phyloP scores from a whole-genome alignment of 352 stramenopile genomes.

The Plasmopara halstedii region DNA sequence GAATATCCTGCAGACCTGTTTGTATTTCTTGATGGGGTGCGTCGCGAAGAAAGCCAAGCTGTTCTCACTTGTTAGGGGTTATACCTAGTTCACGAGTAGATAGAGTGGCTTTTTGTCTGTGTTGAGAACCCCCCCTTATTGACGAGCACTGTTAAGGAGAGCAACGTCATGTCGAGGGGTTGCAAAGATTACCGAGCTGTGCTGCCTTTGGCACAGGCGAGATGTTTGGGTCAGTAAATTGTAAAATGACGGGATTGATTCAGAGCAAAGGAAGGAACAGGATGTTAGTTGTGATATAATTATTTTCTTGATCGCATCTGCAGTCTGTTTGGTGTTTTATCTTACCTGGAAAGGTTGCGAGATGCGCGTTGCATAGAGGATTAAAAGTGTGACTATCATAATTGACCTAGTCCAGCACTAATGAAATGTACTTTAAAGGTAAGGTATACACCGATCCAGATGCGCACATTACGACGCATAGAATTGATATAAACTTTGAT shows the following conservation, averaged over 20 bases:
- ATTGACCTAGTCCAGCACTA: no score
- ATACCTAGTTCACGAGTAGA: conserved; percentile 19
- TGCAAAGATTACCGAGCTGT: conserved; percentile 25
- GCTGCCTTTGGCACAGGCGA: conserved; percentile 17
- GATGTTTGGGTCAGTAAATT: conserved; percentile 25
- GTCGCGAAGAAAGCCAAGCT: conserved; percentile 20
- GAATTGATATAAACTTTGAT: no score
- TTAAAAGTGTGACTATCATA: no score
- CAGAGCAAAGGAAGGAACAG: conserved; percentile 9
- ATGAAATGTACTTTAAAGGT: no score
- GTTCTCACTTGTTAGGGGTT: conserved; percentile 27
- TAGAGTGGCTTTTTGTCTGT: conserved; percentile 15
- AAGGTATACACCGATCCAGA: no score
- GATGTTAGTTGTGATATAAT: conserved; percentile 34
- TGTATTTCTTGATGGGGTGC: conserved; percentile 15
- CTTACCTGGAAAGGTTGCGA: no score
- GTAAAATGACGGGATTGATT: conserved; percentile 37
- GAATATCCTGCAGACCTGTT: conserved; percentile 14
- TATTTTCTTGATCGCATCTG: conserved; percentile 17
- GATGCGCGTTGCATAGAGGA: no score
- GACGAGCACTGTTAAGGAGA: conserved; percentile 17
- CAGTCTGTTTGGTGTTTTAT: background rate
- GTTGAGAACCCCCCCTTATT: conserved; percentile 18
- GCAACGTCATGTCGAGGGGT: conserved; percentile 18
- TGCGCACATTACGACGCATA: no score